phyloP scores from a whole-genome alignment of 192 early-diverging fungal genomes.

The Pilobolus umbonatus region DNA sequence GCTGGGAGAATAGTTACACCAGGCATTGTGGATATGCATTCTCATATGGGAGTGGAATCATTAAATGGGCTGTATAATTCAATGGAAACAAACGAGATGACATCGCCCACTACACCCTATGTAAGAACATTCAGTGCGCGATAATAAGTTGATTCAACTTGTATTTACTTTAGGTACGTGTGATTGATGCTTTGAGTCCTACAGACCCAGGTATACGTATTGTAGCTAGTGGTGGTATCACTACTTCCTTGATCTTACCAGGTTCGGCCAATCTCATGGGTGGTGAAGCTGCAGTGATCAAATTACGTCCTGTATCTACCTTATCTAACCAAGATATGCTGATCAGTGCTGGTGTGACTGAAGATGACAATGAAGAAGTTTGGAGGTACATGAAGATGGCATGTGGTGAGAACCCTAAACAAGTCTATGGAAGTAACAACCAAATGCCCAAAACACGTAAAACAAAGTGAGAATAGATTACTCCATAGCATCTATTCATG shows the following conservation, averaged over 20 bases:
- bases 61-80: constrained; percentile 38
- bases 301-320: constrained; percentile 34
- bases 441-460: constrained; percentile 38
- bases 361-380: constrained; percentile 23
- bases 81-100: constrained; percentile 53
- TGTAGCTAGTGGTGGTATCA: constrained; percentile 54
- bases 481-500: neutral
- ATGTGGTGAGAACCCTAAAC: constrained; percentile 64
- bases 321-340: constrained; percentile 53
- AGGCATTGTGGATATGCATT: constrained; percentile 75
- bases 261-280: constrained; percentile 64
- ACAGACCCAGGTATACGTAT: constrained; percentile 43
- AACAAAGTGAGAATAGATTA: neutral
- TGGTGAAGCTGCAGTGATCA: constrained; percentile 55
- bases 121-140: constrained; percentile 13
- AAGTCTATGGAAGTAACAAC: constrained; percentile 31
- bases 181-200: constrained; percentile 52
- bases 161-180: constrained; percentile 26
- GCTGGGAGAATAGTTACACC: constrained; percentile 67
- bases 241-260: constrained; percentile 56
- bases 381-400: constrained; percentile 70
- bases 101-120: constrained; percentile 40
- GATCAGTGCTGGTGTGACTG: constrained; percentile 39
- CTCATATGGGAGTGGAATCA: constrained; percentile 46
- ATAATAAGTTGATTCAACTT: neutral